Base-by-base conservation (phyloP, 495 filamentous ascomycete species). In the Pyronema omphalodes region DNA sequence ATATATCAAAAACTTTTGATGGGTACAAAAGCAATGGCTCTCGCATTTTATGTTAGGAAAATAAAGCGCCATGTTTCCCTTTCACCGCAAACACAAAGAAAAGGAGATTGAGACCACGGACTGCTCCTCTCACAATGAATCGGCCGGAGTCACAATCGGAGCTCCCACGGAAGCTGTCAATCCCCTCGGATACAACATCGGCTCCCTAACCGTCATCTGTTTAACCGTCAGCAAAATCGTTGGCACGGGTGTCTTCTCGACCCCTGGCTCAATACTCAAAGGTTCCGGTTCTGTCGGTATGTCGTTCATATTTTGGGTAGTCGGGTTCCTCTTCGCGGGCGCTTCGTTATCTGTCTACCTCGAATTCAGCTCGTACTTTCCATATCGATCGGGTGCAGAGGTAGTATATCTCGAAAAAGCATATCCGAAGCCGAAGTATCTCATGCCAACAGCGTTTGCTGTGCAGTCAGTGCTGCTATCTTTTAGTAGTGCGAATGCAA, bases 211-310 rank as follows among this genome's bases (percentile, higher is more conserved):
- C 23, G 23, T 29, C 44, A 15, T 53, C 11, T 53, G 40, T 29
- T 52, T 76, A 39, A 77, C 76, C 39, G 47, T 77, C 41, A 77
- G 77, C 58, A 76, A 76, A 60, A 77, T 77, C 73, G 74, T 77
- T 34, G 73, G 75, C 33, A 76, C 75, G 4, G 75, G 75, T 55
- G 53, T 70, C 48, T 71, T 71, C 51, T 64, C 69, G 9, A 71
- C 68, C 12, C 69, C 69, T 7, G 54, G 52, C 11, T 55, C 54
- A 1, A 67, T 70, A 44, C 60, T 68, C 44, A 39, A 41, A 3
- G 60, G 62, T 35, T 66, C 66, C 7, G 73, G 74, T 1, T 74
- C 67, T 53, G 74, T 76, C 23, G 76, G 76, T 5, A 56, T 77
- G 6, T 66, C 71, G 15, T 56, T 78, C 12, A 66, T 76, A 53